Base-by-base conservation (phyloP, 805 yeast species). In the Teunomyces cretensis region DNA sequence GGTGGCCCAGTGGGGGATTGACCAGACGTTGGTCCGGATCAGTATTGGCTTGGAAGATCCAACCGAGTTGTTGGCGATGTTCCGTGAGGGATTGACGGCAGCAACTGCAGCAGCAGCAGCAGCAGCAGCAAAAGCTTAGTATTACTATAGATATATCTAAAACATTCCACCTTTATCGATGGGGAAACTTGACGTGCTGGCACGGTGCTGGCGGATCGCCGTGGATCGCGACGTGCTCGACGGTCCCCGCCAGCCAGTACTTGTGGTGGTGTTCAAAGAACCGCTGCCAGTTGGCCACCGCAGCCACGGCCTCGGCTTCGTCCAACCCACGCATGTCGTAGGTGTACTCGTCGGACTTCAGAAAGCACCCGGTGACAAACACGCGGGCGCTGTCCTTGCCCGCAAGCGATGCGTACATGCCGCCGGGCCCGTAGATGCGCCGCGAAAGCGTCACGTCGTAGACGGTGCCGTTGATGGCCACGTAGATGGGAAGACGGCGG, bases 31-130 rank as follows among this genome's bases (percentile, higher is more conserved):
- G 49, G 82, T 91, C 39, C 75, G 97, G 60, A 75, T 91, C 44
- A 86, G 95, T 61, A 78, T 91, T 45, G 98, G 98, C 0, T 70
- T 90, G 42, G 98, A 91, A 61, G 88, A 84, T 38, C 72, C 75
- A 33, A 74, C 73, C 2, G 83, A 80, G 35, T 73, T 91, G 50
- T 51, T 80, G 8, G 58, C 60, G 2, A 72, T 71, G 2, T 70
- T 87, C 54, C 62, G 72, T 45, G 63, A 68, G 9, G 88, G 88
- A 8, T 68, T 87, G 42, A 76, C 73, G 30, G 49, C 51, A 12
- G 75, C 79, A 11, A n/a, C n/a, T n/a, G n/a, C n/a, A n/a, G n/a
- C n/a, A n/a, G n/a, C n/a, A n/a, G n/a, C n/a, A n/a, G 53, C 57
- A 7, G 40, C 40, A 4, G 31, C 13, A 13, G 19, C 11, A 24